Base-by-base conservation (phyloP, 306 rosid genomes). In the Cucurbita moschata region DNA sequence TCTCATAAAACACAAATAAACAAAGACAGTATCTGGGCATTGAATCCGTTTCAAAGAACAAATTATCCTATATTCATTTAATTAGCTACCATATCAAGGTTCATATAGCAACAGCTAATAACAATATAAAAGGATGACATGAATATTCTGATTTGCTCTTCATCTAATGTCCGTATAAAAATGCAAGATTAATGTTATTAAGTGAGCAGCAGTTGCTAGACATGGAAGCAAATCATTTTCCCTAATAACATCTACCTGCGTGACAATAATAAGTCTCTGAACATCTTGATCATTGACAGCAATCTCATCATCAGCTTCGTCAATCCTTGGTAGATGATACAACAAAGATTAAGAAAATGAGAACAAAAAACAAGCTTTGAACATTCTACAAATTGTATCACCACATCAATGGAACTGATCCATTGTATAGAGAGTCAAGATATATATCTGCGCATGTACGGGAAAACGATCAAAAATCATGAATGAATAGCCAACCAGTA, bases 241-340 rank as follows among this genome's bases (percentile, higher is more conserved):
- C 71, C 53, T 30, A 9, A 47, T 53, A 16, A 68, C 73, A 8
- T 40, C 21, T 87, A 94, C 99, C 99, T 89, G 97, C 74, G 99
- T 94, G 72, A 91, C 97, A 75, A 91, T 94, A 39, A 94, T 89
- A 77, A 94, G 92, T 81, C 91, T 84, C 81, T 90, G 94, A 78
- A 90, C 96, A 76, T 89, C 98, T 82, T 85, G 92, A 75, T 91
- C 97, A 77, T 82, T 82, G 83, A 81, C 90, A 81, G 83, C 81
- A 82, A 78, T 79, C 80, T 89, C 96, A 65, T 91, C 97, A 52
- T 94, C 96, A 39, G 88, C 99, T 13, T 90, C 92, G 26, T 89
- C 97, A 64, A 84, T 83, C 86, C 97, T 91, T 79, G 54, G 59
- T 69, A 38, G 62, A 61, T 52, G 83, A 85, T 69, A 38, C 43